phyloP scores from a whole-genome alignment of 2,329 filamentous ascomycete species.

The Esteya vermicola region DNA sequence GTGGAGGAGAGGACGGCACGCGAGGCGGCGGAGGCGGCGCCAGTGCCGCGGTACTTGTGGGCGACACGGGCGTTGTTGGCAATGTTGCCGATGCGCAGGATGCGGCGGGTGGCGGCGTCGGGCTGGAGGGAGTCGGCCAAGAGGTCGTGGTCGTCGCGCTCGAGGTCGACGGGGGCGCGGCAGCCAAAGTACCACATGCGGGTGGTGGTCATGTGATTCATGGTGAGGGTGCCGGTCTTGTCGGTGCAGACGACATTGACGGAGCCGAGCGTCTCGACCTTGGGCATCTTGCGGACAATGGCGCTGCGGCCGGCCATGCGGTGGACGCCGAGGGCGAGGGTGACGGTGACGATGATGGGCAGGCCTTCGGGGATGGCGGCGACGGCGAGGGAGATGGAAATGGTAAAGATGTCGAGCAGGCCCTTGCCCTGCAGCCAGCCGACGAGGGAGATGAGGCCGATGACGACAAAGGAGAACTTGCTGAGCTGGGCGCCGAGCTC shows the following conservation, averaged over 20 bases:
- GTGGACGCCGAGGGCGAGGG: constrained; percentile 82
- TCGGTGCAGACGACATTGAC: constrained; percentile 99
- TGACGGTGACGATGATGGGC: constrained; percentile 96
- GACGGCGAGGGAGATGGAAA: constrained; percentile 90
- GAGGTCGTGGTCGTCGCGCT: constrained; percentile 36
- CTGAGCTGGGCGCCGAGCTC: constrained; percentile 90
- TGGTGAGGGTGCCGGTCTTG: constrained; percentile 87
- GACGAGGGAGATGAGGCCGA: constrained; percentile 80
- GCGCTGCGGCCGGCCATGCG: constrained; percentile 92
- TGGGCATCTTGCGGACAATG: constrained; percentile 89
- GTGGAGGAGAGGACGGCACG: constrained; percentile 80
- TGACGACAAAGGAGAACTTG: constrained; percentile 92
- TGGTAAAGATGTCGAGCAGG: constrained; percentile 89
- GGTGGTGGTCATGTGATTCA: constrained; percentile 96
- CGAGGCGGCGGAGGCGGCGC: constrained; percentile 54
- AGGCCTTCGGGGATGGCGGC: constrained; percentile 92
- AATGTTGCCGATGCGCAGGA: constrained; percentile 86
- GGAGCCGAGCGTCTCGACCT: constrained; percentile 94
- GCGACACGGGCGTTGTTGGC: constrained; percentile 86
- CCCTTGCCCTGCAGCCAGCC: constrained; percentile 83
- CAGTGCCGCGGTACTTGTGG: constrained; percentile 48
- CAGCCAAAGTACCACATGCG: constrained; percentile 92
- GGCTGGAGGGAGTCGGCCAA: constrained; percentile 41
- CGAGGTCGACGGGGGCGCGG: constrained; percentile 33
- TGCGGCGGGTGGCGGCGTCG: constrained; percentile 61